Percentiles rank a stretch among this genome's conserved stretches.
Evolutionary conservation across 2,329 filamentous ascomycete species (phyloP).

Genomic region (Aspergillus thermomutatus): DNA sequence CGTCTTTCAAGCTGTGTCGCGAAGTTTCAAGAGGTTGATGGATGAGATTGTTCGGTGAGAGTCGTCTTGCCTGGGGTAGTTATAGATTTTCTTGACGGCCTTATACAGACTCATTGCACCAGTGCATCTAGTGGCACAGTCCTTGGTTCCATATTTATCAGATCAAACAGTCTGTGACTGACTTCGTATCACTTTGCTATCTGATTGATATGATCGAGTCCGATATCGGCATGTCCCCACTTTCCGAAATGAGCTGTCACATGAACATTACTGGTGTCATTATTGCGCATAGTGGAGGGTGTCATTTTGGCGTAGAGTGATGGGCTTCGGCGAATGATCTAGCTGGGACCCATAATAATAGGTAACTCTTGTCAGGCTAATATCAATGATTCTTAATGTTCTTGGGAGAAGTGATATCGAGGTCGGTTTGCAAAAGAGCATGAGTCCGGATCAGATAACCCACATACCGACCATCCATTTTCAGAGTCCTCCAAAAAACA

Average conservation of each 20-base stretch:
- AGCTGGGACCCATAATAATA: background rate
- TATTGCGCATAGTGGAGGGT: no score
- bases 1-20: no score
- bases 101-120: background rate
- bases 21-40: no score
- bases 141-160: no score
- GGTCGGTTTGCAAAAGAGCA: background rate
- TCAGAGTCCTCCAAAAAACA: background rate
- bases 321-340: background rate
- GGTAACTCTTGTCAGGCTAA: background rate
- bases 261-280: no score
- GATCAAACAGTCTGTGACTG: background rate
- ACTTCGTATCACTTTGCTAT: background rate
- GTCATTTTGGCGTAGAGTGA: no score
- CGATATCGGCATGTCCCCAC: slow-evolving; percentile 11
- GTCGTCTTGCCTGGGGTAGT: background rate
- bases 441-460: background rate
- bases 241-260: background rate
- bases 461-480: background rate
- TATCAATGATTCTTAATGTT: background rate
- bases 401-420: background rate
- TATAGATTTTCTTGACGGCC: background rate
- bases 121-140: background rate
- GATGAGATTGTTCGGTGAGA: background rate
- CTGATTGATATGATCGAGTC: slow-evolving; percentile 16